Evolutionary conservation across 306 rosid genomes (phyloP).

Genomic region (Quercus suber): DNA sequence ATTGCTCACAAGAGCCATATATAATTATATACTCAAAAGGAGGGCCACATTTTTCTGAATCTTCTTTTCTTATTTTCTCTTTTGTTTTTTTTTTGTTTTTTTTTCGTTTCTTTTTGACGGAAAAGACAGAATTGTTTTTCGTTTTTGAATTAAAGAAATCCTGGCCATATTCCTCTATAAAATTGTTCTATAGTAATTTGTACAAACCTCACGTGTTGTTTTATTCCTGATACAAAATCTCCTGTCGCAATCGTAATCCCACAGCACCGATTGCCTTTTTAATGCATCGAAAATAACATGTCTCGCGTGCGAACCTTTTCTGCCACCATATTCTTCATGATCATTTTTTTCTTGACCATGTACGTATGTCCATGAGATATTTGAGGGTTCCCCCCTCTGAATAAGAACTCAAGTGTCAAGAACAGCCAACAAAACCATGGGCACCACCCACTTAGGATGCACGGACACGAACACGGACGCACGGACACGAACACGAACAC

Average conservation of each 20-base stretch:
- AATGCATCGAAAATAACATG: neutral
- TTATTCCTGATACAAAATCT: neutral
- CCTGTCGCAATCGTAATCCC: neutral
- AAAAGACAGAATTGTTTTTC: too few relatives aligned
- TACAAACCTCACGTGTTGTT: neutral
- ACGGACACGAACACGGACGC: too few relatives aligned
- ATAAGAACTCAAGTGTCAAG: too few relatives aligned
- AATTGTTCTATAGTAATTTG: neutral
- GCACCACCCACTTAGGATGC: too few relatives aligned
- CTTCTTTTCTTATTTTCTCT: too few relatives aligned
- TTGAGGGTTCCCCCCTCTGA: too few relatives aligned
- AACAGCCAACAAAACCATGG: too few relatives aligned
- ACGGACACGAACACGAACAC: rapidly evolving
- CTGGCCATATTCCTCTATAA: neutral
- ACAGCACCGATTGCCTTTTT: neutral
- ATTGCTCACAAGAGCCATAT: neutral
- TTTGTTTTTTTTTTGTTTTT: too few relatives aligned
- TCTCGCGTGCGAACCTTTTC: neutral
- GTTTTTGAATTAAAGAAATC: neutral
- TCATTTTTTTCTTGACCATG: neutral
- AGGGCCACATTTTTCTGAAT: neutral
- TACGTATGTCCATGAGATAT: too few relatives aligned
- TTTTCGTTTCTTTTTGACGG: too few relatives aligned
- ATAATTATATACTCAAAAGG: neutral
- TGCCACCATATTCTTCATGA: neutral